Base-by-base conservation (phyloP, 352 stramenopile genomes). In the Pythium dissimile region DNA sequence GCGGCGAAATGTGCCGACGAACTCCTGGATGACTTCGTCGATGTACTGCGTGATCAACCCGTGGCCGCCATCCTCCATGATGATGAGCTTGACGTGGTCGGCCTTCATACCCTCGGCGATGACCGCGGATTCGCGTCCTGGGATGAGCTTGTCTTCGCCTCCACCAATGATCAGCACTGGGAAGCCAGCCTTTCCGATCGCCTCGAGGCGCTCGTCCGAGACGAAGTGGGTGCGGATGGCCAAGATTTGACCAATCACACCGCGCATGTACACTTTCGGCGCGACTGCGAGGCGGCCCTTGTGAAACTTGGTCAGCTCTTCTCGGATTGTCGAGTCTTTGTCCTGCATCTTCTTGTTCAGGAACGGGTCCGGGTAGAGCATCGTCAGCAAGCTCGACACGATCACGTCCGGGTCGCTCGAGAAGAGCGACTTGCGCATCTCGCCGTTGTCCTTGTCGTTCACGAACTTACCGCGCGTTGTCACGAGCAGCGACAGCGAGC, bases 391-490 rank as follows among this genome's bases (percentile, higher is more conserved):
- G 44, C 68, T 72, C 20, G 58, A 57, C 16, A 75, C 54, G 11
- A 74, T 54, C 4, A 59, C 66, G 16, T 49, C 39, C 7, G 66
- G 62, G 10, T 72, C 73, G 8, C 54, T 71, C 12, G 66, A 64
- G 30, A 75, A 69, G 32, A 78, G 71, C 48, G 61, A 64, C 20
- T 52, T 43, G 18, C 73, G 50, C 53, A 75, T 54, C 16, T 60
- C 28, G 46, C 64, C 54, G 11, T 67, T 67, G 16, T 62, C 59
- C 44, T 72, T 32, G 20, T 75, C 76, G 27, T 59, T 59, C 27
- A 73, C 66, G 64, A 75, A 80, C 51, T 72, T 70, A 20, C 78
- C 77, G 1, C 72, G 69, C 9, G 72, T 83, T 16, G 75, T 84
- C 0, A 78, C 80, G 2, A 85, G 60, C 15, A 88, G 69, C 23